Percentiles rank a stretch among this genome's conserved stretches.
phyloP scores from a whole-genome alignment of 2,329 filamentous ascomycete genomes.

The Metarhizium anisopliae region DNA sequence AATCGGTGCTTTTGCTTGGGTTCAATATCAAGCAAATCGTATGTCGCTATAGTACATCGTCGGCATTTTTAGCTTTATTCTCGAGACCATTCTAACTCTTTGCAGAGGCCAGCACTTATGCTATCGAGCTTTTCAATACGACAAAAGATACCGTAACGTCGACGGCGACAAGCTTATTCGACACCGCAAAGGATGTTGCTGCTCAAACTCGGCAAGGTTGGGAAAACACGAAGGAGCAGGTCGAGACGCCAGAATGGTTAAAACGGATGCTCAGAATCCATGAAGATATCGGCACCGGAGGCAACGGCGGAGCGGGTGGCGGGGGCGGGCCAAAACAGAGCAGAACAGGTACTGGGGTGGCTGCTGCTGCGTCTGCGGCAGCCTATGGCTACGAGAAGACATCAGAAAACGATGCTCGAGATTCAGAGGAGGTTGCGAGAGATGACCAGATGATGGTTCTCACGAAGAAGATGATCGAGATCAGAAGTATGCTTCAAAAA shows the following conservation, averaged over 20 bases:
- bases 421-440: slow-evolving; percentile 57
- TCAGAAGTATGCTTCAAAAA: slow-evolving; percentile 79
- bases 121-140: slow-evolving; percentile 58
- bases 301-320: slow-evolving; percentile 38
- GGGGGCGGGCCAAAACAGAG: slow-evolving; percentile 47
- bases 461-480: slow-evolving; percentile 99
- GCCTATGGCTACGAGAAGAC: slow-evolving; percentile 72
- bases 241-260: slow-evolving; percentile 68
- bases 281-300: slow-evolving; percentile 47
- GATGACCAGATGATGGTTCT: slow-evolving; percentile 99
- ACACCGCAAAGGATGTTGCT: slow-evolving; percentile 64
- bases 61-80: background rate
- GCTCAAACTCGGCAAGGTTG: slow-evolving; percentile 73
- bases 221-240: slow-evolving; percentile 71
- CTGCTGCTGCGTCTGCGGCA: slow-evolving; percentile 62
- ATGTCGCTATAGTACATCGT: slow-evolving; percentile 28
- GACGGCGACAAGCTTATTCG: slow-evolving; percentile 62
- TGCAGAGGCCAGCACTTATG: slow-evolving; percentile 39
- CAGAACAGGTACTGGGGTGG: slow-evolving; percentile 51
- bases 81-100: slow-evolving; percentile 14
- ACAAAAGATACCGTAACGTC: slow-evolving; percentile 63
- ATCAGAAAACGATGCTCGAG: slow-evolving; percentile 53
- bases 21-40: slow-evolving; percentile 94
- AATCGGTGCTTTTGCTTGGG: slow-evolving; percentile 78
- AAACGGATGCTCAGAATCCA: slow-evolving; percentile 59